Base-by-base conservation (phyloP, 352 stramenopile genomes). In the Elongisporangium undulatum region DNA sequence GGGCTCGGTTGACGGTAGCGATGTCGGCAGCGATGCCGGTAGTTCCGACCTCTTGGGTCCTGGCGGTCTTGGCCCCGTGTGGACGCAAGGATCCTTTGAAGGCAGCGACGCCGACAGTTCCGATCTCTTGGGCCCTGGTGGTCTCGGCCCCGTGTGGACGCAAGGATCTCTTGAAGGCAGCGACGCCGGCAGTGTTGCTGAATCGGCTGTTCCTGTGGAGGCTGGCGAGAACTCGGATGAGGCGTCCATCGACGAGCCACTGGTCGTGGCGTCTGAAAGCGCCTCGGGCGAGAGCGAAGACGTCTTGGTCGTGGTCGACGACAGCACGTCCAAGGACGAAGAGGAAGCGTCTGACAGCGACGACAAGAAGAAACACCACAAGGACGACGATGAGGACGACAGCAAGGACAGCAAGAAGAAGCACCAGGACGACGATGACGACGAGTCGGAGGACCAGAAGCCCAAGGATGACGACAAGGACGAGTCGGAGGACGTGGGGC, bases 261-360 rank as follows among this genome's bases (percentile, higher is more conserved):
- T 45, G 34, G 34, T 45, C 34, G 34, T 45, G 34, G 34, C 34
- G 5, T 45, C 34, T 45, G 34, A 45, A 45, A 45, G 34, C 34
- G 34, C 34, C 13, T 45, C 34, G 34, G 34, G 12, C 12, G 34
- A 45, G 9, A 45, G 34, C 34, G 34, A 45, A 1, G 34, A 45
- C 34, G 34, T 45, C 34, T 45, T 45, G 34, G 34, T 45, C 34
- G 34, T 45, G 34, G 34, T 15, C 10, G 34, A 45, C 9, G 34
- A 45, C 7, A 45, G 34, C 34, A 45, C 16, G 34, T 10, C 34
- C 34, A 45, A 45, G 34, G 34, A 45, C 23, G 51, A 56, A 23
- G 20, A 38, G 16, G 51, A 61, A 41, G 41, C 22, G 12, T 41
- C 49, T 9, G 34, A 56, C 17, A 54, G 58, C 49, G n/a, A 17